Percentiles rank a stretch among this genome's conserved stretches.
Conservation (phyloP, 768 basidiomycete genomes). For the Hortiboletus flavorubellus region DNA sequence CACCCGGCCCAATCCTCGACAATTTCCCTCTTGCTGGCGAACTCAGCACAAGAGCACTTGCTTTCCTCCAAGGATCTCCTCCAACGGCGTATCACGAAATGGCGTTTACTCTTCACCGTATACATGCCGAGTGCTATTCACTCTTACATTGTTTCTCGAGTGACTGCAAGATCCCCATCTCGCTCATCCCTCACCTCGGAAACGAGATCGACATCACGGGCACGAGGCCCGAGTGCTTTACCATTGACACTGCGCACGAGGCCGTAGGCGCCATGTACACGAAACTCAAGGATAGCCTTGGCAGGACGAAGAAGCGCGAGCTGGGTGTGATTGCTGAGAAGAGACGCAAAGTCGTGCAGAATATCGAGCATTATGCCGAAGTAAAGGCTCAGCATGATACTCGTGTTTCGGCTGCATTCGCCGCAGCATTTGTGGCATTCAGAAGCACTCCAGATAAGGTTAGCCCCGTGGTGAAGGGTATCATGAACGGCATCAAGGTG, state of each 20-base stretch:
- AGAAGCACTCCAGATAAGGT: conserved; percentile 87
- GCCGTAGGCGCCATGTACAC: conserved; percentile 70
- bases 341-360: conserved; percentile 59
- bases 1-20: conserved; percentile 47
- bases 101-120: conserved; percentile 73
- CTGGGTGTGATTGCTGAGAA: conserved; percentile 73
- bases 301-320: conserved; percentile 76
- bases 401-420: conserved; percentile 85
- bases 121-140: conserved; percentile 73
- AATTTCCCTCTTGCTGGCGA: conserved; percentile 58
- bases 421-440: conserved; percentile 87
- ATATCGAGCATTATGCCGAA: conserved; percentile 76
- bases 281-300: conserved; percentile 69
- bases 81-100: conserved; percentile 90
- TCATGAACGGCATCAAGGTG: conserved; percentile 98
- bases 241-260: conserved; percentile 70
- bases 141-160: conserved; percentile 78
- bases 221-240: conserved; percentile 63
- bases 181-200: conserved; percentile 76
- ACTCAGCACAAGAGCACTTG: conserved; percentile 63
- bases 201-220: conserved; percentile 74
- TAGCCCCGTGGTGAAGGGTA: conserved; percentile 92
- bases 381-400: conserved; percentile 83
- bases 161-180: conserved; percentile 84
- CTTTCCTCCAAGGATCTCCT: conserved; percentile 69